Conservation (phyloP, 768 basidiomycete genomes). For the Boletus barrowsii region DNA sequence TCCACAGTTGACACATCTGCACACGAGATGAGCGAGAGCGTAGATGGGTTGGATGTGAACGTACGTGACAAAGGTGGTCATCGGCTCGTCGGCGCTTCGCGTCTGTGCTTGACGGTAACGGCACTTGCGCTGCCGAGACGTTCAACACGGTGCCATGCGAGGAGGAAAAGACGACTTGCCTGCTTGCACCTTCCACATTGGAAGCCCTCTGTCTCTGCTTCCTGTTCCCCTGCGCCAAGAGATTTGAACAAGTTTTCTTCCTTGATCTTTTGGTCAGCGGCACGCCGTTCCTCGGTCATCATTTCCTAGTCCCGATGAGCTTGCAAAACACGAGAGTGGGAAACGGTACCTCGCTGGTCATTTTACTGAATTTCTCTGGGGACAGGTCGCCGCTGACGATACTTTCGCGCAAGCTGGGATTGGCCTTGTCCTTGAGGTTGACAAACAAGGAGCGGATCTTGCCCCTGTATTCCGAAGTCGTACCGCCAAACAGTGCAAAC, state of each 20-base stretch:
- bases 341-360: constrained; percentile 71
- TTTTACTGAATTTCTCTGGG: constrained; percentile 66
- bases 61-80: constrained; percentile 95
- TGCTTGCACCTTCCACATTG: constrained; percentile 95
- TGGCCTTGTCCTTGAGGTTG: constrained; percentile 94
- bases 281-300: constrained; percentile 90
- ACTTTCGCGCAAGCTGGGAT: constrained; percentile 80
- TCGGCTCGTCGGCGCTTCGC: constrained; percentile 95
- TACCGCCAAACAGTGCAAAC: constrained; percentile 40
- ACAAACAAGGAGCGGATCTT: constrained; percentile 88
- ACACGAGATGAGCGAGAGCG: background rate
- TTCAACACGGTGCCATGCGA: background rate
- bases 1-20: constrained; percentile 65
- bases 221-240: constrained; percentile 81
- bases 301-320: constrained; percentile 62
- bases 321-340: background rate
- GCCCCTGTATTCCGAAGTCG: constrained; percentile 54
- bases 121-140: constrained; percentile 62
- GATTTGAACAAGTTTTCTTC: constrained; percentile 89
- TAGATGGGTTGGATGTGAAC: constrained; percentile 17
- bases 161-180: constrained; percentile 35
- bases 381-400: constrained; percentile 80
- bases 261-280: constrained; percentile 76
- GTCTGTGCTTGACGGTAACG: constrained; percentile 96
- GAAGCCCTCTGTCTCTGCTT: constrained; percentile 98